Evolutionary conservation across 257 asterid genomes (phyloP), one percentile per base, ranked within the genome.

Genomic region (Craterostigma plantagineum): DNA sequence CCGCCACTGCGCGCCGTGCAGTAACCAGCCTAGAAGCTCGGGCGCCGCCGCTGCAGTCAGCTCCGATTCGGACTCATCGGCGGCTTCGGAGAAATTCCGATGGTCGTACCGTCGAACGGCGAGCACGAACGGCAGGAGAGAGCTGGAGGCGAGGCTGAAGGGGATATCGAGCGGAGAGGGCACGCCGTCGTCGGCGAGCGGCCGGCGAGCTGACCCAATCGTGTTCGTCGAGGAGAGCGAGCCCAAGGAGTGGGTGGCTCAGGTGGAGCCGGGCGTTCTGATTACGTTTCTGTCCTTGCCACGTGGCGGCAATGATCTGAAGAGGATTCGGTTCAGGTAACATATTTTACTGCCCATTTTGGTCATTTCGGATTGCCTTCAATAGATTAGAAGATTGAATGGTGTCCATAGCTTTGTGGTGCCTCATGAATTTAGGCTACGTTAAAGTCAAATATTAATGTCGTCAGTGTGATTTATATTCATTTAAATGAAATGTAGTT

Each of bases 161-260:
- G 94, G 95, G 50, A 81, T 87, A 42, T 81, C 93, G 10, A 78
- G 92, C 55, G 97, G 97, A 3, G 92, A 81, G 49, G 81, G 77
- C 6, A 81, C 92, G 46, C 97, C 97, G 62, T 72, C 77, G 42
- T 85, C 94, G 56, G 90, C 90, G 23, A 87, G 95, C 53, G 90
- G 93, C n/a, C 84, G 97, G 55, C 71, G 97, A 43, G 73, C 62
- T 38, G 92, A 77, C 38, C 78, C 93, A 57, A 70, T 79, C 8
- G 87, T 81, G 53, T 79, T 86, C 59, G 82, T 76, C 35, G 95
- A 86, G 66, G 97, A 81, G 73, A 76, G 51, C 59, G 95, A 79
- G 67, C 92, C 92, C 1, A 81, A 82, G 58, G 98, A 87, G 77
- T 81, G 98, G 98, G 98, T 87, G 52, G 95, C 95, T 17, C 98